These are phyloP conservation scores for Hansenula anomala DNA, from an alignment of 1,139 yeast genomes.

Conservation along the genomic window DNA sequence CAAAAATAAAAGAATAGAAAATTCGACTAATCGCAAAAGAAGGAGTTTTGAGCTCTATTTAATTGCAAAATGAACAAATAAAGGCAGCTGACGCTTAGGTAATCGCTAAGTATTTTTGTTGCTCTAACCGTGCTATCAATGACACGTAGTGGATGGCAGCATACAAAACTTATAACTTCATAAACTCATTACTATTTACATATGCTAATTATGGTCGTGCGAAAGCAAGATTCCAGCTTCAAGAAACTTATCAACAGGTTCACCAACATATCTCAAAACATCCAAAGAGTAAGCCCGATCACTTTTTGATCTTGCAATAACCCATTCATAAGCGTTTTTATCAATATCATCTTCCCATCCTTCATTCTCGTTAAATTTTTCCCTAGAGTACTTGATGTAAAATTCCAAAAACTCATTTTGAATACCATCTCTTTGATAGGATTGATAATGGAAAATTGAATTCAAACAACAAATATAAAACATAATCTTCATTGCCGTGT, in stretches of 20 bases:
- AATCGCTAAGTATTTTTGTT: no score
- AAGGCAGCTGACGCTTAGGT: no score
- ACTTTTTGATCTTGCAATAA: neutral
- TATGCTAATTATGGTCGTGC: no score
- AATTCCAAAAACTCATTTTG: neutral
- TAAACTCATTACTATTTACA: no score
- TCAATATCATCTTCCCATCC: neutral
- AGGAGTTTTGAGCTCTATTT: no score
- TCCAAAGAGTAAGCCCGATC: neutral
- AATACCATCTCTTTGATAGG: neutral
- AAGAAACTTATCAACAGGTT: neutral
- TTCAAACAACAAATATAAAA: slow-evolving; percentile 12
- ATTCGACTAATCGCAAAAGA: no score
- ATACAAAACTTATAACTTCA: no score
- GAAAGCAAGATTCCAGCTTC: no score
- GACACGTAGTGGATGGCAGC: no score
- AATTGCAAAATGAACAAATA: no score
- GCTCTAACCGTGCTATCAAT: no score
- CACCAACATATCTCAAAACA: neutral
- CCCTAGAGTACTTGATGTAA: neutral
- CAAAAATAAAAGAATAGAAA: no score
- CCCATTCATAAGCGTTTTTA: neutral
- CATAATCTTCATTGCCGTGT: slow-evolving; percentile 17
- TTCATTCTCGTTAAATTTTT: neutral
- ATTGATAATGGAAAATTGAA: neutral